Base-by-base conservation (phyloP, 1,284 basidiomycete species). In the Phellinidium pouzarii region DNA sequence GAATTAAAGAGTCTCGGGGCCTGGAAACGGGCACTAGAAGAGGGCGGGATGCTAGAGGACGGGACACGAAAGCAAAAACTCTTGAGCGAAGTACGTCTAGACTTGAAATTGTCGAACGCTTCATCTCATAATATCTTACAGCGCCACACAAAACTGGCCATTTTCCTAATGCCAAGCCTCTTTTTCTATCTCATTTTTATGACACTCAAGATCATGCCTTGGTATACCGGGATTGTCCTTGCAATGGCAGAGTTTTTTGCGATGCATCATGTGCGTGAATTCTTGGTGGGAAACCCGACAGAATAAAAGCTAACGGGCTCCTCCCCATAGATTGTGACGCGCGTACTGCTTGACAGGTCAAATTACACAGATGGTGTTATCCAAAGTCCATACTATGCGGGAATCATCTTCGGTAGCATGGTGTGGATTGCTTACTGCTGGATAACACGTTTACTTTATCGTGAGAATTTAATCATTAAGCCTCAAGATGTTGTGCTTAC, bases 1-100 rank as follows among this genome's bases (percentile, higher is more conserved):
- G 94, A 98, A 70, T 73, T 99, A 52, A 95, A 94, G 71, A 90
- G 87, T 57, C 67, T 92, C 26, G 86, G 84, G 3, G 89, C 94
- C 1, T 97, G 89, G 80, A 85, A 84, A 61, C 80, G 86, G 12
- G 95, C 91, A 0, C 67, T 98, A 57, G 84, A 91, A 59, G 93
- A 96, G 60, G 88, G 90, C 8, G 87, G 87, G 0, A 78, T 83
- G 72, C 81, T 79, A 47, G 84, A 89, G 62, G 80, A 86, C 54
- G 91, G 91, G 1, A 70, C 78, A n/a, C 83, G 78, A 60, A 79
- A 76, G 60, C 69, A 73, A 40, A 82, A 80, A 58, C 83, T 82
- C 8, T 69, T 88, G 48, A 87, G 75, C 62, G 89, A 93, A 59
- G 86, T 84, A 55, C 8, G 22, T 8, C 19, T 3, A 2, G 11